phyloP scores from a whole-genome alignment of 495 filamentous ascomycete genomes.

The Thozetella sp. region DNA sequence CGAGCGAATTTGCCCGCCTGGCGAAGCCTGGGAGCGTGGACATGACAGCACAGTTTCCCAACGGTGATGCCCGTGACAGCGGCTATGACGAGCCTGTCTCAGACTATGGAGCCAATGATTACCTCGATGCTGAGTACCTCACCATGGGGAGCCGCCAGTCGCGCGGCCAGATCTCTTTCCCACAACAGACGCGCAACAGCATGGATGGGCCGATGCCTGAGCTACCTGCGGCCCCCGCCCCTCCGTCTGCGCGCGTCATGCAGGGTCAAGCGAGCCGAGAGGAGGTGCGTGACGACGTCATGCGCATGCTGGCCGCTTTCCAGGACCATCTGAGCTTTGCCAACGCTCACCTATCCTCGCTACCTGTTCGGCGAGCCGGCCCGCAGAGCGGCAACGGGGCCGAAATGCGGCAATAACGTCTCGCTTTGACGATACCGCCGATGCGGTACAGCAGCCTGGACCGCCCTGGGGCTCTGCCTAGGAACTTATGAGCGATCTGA shows the following conservation, averaged over 20 bases:
- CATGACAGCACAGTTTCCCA: constrained; percentile 6
- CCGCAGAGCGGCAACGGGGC: not conserved
- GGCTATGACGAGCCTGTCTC: constrained; percentile 27
- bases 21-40: constrained; percentile 13
- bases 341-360: constrained; percentile 21
- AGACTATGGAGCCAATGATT: constrained; percentile 25
- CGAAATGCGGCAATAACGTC: not conserved
- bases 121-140: constrained; percentile 26
- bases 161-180: constrained; percentile 8
- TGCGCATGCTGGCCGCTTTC: constrained; percentile 50
- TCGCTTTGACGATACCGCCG: too few species aligned
- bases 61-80: constrained; percentile 7
- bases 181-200: constrained; percentile 11
- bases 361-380: constrained; percentile 19
- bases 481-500: not conserved
- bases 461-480: too few species aligned
- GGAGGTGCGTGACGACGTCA: constrained; percentile 56
- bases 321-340: constrained; percentile 39
- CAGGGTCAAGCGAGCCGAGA: constrained; percentile 48
- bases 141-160: constrained; percentile 18
- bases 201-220: constrained; percentile 11
- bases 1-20: constrained; percentile 38
- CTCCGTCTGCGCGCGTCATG: constrained; percentile 51
- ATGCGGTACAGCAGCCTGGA: too few species aligned
- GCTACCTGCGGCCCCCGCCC: constrained; percentile 33